Evolutionary conservation across 768 basidiomycete species (phyloP).

Genomic region (Lactarius indigo): DNA sequence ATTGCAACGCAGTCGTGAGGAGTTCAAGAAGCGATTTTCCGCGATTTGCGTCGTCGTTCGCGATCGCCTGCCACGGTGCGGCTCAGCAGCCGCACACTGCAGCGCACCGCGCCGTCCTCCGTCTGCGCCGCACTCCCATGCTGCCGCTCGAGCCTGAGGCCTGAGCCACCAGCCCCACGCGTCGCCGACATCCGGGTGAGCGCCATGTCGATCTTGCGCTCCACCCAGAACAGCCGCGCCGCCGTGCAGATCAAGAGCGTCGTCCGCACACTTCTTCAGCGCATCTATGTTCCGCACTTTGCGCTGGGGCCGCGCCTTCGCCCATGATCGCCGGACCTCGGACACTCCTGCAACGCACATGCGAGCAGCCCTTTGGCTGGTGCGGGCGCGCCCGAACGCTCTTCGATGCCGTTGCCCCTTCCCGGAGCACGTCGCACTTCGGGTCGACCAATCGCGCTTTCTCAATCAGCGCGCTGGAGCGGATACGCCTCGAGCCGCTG

Average conservation of each 20-base stretch:
- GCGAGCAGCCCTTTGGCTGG: conserved; percentile 90
- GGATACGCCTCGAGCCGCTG: conserved; percentile 89
- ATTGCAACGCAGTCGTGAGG: conserved; percentile 48
- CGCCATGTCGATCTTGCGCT: conserved; percentile 86
- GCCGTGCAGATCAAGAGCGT: conserved; percentile 88
- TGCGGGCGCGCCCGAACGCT: conserved; percentile 71
- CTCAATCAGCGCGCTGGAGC: conserved; percentile 85
- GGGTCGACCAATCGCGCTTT: conserved; percentile 85
- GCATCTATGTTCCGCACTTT: conserved; percentile 92
- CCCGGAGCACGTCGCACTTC: conserved; percentile 82
- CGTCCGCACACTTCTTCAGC: conserved; percentile 85
- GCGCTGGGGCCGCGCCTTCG: conserved; percentile 81
- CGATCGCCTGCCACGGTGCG: conserved; percentile 84
- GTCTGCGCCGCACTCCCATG: conserved; percentile 81
- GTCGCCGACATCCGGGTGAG: conserved; percentile 72
- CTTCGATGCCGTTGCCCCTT: conserved; percentile 87
- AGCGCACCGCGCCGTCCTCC: conserved; percentile 65
- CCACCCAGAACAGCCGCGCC: conserved; percentile 90
- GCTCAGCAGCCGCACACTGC: conserved; percentile 75
- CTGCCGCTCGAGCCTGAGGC: conserved; percentile 92
- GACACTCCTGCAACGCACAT: conserved; percentile 83
- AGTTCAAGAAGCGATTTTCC: conserved; percentile 71
- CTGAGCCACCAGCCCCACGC: conserved; percentile 97
- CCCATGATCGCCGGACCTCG: conserved; percentile 88
- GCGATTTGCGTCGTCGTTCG: conserved; percentile 75